These are phyloP conservation scores for Gentiana dahurica DNA, from an alignment of 257 asterid species.

Conservation along the genomic window DNA sequence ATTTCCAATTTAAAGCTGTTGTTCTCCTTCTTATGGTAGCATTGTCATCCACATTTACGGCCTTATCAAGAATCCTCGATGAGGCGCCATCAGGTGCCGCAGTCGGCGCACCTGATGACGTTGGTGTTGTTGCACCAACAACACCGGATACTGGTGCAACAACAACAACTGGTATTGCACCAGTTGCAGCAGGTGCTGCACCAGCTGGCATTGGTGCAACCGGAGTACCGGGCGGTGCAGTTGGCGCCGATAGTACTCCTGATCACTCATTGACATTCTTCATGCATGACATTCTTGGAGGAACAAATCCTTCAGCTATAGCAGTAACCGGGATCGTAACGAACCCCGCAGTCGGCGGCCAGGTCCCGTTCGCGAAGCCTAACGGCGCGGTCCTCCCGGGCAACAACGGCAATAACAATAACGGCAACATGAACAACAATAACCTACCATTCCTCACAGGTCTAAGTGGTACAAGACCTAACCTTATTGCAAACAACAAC, in stretches of 20 bases:
- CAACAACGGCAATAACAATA: slow-evolving; percentile 52
- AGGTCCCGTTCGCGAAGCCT: slow-evolving; percentile 82
- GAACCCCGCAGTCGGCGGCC: slow-evolving; percentile 65
- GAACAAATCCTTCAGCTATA: slow-evolving; percentile 69
- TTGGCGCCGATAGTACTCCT: slow-evolving; percentile 8
- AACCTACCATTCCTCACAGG: slow-evolving; percentile 83
- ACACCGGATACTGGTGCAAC: background rate
- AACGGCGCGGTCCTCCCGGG: slow-evolving; percentile 76
- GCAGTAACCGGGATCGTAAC: slow-evolving; percentile 77
- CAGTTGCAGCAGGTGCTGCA: slow-evolving; percentile 5
- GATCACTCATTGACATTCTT: slow-evolving; percentile 56
- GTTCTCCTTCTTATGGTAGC: slow-evolving; percentile 15
- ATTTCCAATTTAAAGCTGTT: slow-evolving; percentile 14
- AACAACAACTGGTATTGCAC: slow-evolving; percentile 8
- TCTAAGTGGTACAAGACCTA: slow-evolving; percentile 57
- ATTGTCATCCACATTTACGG: slow-evolving; percentile 8
- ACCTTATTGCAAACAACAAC: slow-evolving; percentile 46
- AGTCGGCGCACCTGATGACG: too few relatives aligned
- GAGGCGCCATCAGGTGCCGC: slow-evolving; percentile 9
- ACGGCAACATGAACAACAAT: slow-evolving; percentile 63
- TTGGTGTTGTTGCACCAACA: too few relatives aligned
- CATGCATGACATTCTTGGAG: slow-evolving; percentile 91
- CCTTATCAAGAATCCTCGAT: slow-evolving; percentile 25
- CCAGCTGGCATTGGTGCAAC: slow-evolving; percentile 8
- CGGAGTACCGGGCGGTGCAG: slow-evolving; percentile 2